phyloP scores from a whole-genome alignment of 2,329 filamentous ascomycete species.

The Pseudogymnoascus sp. region DNA sequence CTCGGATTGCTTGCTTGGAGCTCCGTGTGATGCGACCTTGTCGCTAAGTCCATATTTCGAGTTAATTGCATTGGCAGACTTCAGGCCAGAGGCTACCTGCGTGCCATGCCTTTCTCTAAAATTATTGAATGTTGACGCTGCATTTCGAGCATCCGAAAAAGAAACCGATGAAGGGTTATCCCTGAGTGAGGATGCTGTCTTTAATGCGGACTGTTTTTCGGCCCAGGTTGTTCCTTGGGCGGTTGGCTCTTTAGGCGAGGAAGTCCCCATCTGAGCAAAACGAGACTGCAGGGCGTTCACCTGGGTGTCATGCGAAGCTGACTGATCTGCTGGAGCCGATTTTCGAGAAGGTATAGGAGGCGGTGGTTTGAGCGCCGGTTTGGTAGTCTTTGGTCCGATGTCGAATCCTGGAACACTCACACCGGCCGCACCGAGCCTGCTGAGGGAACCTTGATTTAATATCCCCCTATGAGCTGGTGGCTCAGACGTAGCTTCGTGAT shows the following conservation, averaged over 20 bases:
- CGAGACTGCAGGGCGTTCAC: constrained; percentile 32
- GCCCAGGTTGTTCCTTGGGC: constrained; percentile 43
- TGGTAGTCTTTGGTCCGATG: constrained; percentile 39
- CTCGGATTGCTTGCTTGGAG: constrained; percentile 3
- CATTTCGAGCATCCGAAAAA: constrained; percentile 41
- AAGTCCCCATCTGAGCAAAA: constrained; percentile 27
- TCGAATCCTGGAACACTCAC: constrained; percentile 60
- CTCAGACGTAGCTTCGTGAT: constrained; percentile 17
- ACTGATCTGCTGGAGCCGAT: constrained; percentile 9
- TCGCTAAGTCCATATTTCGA: constrained; percentile 28
- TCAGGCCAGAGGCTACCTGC: constrained; percentile 47
- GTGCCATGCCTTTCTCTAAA: constrained; percentile 55
- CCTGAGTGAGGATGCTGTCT: constrained; percentile 42
- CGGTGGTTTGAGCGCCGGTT: constrained; percentile 30
- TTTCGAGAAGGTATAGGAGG: constrained; percentile 21
- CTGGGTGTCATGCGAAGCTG: constrained; percentile 19
- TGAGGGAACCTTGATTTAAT: constrained; percentile 40
- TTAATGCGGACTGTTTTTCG: constrained; percentile 47
- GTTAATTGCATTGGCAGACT: constrained; percentile 31
- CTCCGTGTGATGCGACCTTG: constrained; percentile 23
- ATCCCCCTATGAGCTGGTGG: constrained; percentile 27
- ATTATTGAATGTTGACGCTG: constrained; percentile 48
- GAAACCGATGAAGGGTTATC: constrained; percentile 46
- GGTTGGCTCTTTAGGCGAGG: constrained; percentile 27
- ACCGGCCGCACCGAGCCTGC: constrained; percentile 53